A percentile compares a stretch with the other conserved stretches of the same genome.
Evolutionary conservation across 1,284 basidiomycete species (phyloP).

Genomic region (Mycena citricolor): DNA sequence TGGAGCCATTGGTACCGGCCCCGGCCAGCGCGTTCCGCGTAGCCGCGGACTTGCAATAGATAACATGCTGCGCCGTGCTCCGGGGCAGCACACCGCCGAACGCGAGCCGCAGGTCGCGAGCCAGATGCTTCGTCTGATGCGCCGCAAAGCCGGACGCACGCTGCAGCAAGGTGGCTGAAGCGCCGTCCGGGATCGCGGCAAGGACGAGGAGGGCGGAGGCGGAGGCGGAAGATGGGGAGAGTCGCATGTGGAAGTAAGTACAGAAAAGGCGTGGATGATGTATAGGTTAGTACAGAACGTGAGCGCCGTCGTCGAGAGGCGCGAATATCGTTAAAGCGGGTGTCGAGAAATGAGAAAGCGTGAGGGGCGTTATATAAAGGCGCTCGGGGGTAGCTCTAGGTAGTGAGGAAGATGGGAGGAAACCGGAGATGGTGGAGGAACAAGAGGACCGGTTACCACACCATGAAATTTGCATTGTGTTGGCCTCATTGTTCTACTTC

Average conservation of each 20-base stretch:
- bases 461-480: constrained; percentile 15
- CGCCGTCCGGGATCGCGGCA: background rate
- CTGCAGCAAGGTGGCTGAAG: constrained; percentile 2
- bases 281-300: background rate
- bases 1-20: constrained; percentile 16
- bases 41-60: constrained; percentile 41
- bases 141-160: constrained; percentile 29
- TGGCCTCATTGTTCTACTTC: constrained; percentile 13
- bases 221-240: constrained; percentile 10
- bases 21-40: constrained; percentile 28
- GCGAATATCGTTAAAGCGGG: background rate
- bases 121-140: constrained; percentile 54
- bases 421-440: background rate
- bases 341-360: too few relatives aligned
- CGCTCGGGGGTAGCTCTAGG: background rate
- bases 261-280: background rate
- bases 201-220: constrained; percentile 9
- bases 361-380: constrained; percentile 3
- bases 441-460: background rate
- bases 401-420: background rate
- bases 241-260: background rate
- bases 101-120: constrained; percentile 65
- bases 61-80: constrained; percentile 30
- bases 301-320: constrained; percentile 7
- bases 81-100: constrained; percentile 49